Conservation (phyloP, 257 asterid genomes). For the Marsdenia floribunda region DNA sequence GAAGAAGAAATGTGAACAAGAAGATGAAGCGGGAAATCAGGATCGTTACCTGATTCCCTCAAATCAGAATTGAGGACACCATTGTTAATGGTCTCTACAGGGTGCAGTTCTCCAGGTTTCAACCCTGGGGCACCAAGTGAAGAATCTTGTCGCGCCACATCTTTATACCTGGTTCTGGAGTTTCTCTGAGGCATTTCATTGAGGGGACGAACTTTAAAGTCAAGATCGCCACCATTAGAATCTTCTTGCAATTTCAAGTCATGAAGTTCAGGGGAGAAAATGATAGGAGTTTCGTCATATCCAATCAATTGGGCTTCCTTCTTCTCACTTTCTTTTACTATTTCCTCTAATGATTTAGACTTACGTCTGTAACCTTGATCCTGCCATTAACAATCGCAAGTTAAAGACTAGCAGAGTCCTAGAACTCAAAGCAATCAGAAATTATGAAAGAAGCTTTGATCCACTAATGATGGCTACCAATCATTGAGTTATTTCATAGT, state of each 20-base stretch:
- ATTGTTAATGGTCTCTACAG: constrained; percentile 18
- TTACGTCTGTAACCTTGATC: constrained; percentile 61
- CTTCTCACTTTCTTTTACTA: constrained; percentile 37
- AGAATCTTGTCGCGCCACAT: constrained; percentile 13
- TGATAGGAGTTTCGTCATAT: constrained; percentile 53
- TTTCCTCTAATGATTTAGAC: constrained; percentile 57
- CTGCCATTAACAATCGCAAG: constrained; percentile 36
- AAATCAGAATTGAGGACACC: constrained; percentile 22
- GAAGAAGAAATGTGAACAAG: neutral
- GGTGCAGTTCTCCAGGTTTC: constrained; percentile 18
- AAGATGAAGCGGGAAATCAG: neutral
- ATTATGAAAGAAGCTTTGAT: neutral
- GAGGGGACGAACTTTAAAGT: constrained; percentile 26
- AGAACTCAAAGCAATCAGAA: neutral
- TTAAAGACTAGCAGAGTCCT: neutral
- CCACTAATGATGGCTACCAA: neutral
- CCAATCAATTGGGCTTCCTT: constrained; percentile 72
- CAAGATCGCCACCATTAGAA: constrained; percentile 29
- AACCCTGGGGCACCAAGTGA: constrained; percentile 25
- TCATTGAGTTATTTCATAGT: neutral
- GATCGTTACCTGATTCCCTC: constrained; percentile 45
- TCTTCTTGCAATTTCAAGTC: constrained; percentile 29
- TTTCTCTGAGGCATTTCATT: constrained; percentile 26
- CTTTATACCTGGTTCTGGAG: constrained; percentile 22
- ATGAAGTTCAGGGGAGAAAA: constrained; percentile 19